Base-by-base conservation (phyloP, 257 asterid species). In the Nicotiana knightiana region DNA sequence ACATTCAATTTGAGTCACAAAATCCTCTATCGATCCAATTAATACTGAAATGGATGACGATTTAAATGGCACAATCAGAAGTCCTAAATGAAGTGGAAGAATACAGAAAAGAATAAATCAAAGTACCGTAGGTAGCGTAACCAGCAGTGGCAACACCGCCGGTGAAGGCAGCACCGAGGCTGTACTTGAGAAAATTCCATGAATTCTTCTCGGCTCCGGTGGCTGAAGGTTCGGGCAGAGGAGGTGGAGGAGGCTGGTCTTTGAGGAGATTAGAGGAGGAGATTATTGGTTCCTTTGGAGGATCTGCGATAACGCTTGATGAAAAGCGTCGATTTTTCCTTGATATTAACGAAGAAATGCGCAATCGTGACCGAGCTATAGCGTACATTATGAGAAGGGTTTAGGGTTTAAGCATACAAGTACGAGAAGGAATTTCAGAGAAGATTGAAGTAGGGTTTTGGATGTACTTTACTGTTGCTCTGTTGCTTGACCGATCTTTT, bases 71-170 rank as follows among this genome's bases (percentile, higher is more conserved):
- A 53, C 0, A 18, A 68, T 39, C 9, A 39, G 3, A 24, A 68
- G 54, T 4, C 16, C n/a, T n/a, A 43, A 39, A 39, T 17, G 18
- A 67, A 5, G 63, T 17, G 63, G 55, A 79, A 61, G 28, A 28
- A 76, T 33, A 15, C 71, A 57, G 51, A 51, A 59, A 75, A 30
- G 24, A 58, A 30, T 37, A 28, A 81, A 82, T 39, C 16, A 15
- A 61, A 66, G 32, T 82, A 94, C 97, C 98, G 26, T 92, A 91
- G 35, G 97, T 81, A 64, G 96, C 97, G 83, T 91, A 91, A 79
- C 91, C 93, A 67, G 93, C 91, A 33, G 96, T 81, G 10, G 93
- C 96, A 75, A 81, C 86, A 82, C 92, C 92, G 30, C 94, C 97
- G 5, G 93, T 89, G 67, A 92, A 26, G 4, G 92, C 91, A 30